These are phyloP conservation scores for Ceratobasidium sp. DNA, from an alignment of 1,284 basidiomycete genomes.

Conservation along the genomic window DNA sequence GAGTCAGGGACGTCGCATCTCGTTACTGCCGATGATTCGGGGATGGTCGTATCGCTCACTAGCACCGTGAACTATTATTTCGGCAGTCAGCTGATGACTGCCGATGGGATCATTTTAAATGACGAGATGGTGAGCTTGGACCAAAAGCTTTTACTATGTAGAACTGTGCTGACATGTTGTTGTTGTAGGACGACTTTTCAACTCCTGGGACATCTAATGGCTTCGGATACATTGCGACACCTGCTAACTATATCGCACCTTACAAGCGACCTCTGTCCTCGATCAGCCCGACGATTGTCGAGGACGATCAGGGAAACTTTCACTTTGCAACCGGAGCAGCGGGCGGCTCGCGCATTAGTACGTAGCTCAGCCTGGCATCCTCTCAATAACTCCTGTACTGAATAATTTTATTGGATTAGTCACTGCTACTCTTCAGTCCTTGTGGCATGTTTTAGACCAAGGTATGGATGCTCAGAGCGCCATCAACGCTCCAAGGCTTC, in stretches of 20 bases:
- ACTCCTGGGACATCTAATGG: constrained; percentile 37
- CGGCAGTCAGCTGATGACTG: constrained; percentile 36
- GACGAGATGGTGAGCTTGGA: constrained; percentile 37
- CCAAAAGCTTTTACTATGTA: not conserved
- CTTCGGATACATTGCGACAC: constrained; percentile 37
- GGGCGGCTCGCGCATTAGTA: constrained; percentile 41
- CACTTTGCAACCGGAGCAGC: constrained; percentile 42
- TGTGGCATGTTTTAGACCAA: constrained; percentile 40
- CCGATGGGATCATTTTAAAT: constrained; percentile 41
- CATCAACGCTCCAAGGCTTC: constrained; percentile 33
- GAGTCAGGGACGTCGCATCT: constrained; percentile 40
- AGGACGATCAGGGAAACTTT: constrained; percentile 38
- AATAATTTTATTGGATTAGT: constrained; percentile 10
- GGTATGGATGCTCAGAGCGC: constrained; percentile 37
- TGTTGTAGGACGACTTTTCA: constrained; percentile 32
- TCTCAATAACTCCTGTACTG: not conserved
- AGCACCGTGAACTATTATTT: constrained; percentile 43
- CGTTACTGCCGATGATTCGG: constrained; percentile 30
- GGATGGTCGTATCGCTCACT: constrained; percentile 35
- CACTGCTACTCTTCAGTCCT: constrained; percentile 40
- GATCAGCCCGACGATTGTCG: constrained; percentile 41
- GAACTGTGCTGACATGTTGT: not conserved
- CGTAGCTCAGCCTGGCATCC: not conserved
- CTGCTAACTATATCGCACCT: constrained; percentile 41
- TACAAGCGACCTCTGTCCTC: constrained; percentile 41